These are phyloP conservation scores for Parascedosporium putredinis DNA, from an alignment of 2,329 filamentous ascomycete species.

Conservation along the genomic window DNA sequence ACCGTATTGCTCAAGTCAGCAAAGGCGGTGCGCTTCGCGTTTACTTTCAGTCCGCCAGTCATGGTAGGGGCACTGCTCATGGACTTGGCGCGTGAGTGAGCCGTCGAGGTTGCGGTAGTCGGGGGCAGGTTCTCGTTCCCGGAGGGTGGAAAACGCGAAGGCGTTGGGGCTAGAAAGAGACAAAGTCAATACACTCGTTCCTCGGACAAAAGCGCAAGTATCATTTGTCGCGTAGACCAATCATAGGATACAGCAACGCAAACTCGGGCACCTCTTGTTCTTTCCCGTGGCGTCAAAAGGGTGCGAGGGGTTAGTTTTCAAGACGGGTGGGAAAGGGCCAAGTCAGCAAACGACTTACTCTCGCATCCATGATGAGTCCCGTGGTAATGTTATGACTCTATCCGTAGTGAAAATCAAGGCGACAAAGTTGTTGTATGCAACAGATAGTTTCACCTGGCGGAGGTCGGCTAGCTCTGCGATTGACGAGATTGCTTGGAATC, in stretches of 20 bases:
- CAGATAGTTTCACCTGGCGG: neutral
- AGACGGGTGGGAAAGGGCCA: no score
- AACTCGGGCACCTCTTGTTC: no score
- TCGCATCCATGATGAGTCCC: conserved; percentile 9
- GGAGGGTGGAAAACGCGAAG: conserved; percentile 34
- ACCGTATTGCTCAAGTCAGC: conserved; percentile 70
- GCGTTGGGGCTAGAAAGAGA: conserved; percentile 25
- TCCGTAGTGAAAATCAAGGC: no score
- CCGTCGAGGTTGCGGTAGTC: conserved; percentile 41
- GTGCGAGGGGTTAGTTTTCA: no score
- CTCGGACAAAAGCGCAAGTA: neutral
- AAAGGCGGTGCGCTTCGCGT: conserved; percentile 68
- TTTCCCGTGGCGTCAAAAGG: no score
- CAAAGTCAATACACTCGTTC: neutral
- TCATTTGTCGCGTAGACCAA: neutral
- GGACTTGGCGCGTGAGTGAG: conserved; percentile 15
- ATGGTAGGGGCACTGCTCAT: conserved; percentile 26
- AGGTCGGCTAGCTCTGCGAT: neutral
- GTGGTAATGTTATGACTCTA: no score
- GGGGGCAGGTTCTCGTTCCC: conserved; percentile 60
- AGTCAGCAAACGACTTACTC: conserved; percentile 7
- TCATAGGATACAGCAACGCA: no score
- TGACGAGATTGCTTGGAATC: neutral
- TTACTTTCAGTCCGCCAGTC: conserved; percentile 47
- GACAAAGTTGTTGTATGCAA: no score